Evolutionary conservation across 2,329 filamentous ascomycete genomes (phyloP).

Genomic region (Ceratocystis ficicola): DNA sequence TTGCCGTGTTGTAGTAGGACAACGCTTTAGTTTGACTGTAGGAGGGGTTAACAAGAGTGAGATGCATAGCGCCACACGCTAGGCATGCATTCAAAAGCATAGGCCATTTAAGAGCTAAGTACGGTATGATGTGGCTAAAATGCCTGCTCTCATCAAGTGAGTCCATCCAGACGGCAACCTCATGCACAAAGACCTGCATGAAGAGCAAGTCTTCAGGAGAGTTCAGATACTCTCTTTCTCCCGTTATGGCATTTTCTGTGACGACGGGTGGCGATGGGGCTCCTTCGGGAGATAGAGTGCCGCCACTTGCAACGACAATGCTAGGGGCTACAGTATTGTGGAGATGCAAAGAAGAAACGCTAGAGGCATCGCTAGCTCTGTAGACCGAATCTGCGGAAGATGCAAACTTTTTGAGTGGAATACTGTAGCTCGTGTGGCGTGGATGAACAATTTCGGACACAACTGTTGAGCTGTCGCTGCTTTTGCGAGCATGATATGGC

Average conservation of each 20-base stretch:
- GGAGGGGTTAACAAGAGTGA: constrained; percentile 53
- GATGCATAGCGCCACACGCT: constrained; percentile 74
- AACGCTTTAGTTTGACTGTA: constrained; percentile 50
- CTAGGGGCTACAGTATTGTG: constrained; percentile 26
- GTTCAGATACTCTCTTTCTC: constrained; percentile 51
- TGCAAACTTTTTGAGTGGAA: constrained; percentile 8
- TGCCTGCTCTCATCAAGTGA: constrained; percentile 74
- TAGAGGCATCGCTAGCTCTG: constrained; percentile 32
- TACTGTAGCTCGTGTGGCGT: constrained; percentile 5
- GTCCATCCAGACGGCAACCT: constrained; percentile 91
- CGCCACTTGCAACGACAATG: constrained; percentile 19
- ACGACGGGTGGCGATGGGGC: constrained; percentile 33
- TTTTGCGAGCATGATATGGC: constrained; percentile 6
- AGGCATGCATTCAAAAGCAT: constrained; percentile 84
- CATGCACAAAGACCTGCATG: constrained; percentile 84
- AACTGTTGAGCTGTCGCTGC: neutral
- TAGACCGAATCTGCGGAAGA: constrained; percentile 21
- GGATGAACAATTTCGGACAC: constrained; percentile 1
- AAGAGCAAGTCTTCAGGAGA: constrained; percentile 70
- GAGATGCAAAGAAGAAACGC: constrained; percentile 31
- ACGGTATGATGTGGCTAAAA: constrained; percentile 75
- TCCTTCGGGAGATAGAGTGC: constrained; percentile 26
- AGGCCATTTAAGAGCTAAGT: constrained; percentile 66
- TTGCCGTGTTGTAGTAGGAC: constrained; percentile 77
- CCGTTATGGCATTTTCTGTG: constrained; percentile 28